Base-by-base conservation (phyloP, 2,329 filamentous ascomycete species). In the Incumbomyces lentus region DNA sequence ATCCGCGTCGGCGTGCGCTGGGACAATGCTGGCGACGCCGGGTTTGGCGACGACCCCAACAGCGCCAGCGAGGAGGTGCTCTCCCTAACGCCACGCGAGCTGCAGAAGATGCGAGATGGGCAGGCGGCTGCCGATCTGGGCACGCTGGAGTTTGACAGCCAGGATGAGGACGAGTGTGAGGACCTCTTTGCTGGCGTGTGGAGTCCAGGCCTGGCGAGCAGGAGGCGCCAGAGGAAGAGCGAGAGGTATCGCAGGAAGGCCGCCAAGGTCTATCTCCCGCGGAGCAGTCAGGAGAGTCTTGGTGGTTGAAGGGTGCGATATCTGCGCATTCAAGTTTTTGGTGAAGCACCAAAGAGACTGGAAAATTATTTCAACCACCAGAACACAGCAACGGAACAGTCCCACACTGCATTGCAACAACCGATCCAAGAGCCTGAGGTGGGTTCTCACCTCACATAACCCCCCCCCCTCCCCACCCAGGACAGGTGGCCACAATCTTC, bases 91-190 rank as follows among this genome's bases (percentile, higher is more conserved):
- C 44, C 52, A 11, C 37, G 48, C 11, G 49, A 55, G 16, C 22
- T 57, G 47, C 46, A 37, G 36, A 52, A 38, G 18, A 33, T 54
- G 7, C 13, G 8, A 22, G 39, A 41, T 31, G 52, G 32, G 16
- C 18, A 17, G 48, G 47, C 18, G 44, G n/a, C 50, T 30, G 26
- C 45, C 47, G n/a, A 50, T 53, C 36, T 49, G 11, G 56, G 64
- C 32, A 63, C 67, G n/a, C 52, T 76, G 2, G 73, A 79, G 56
- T 82, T 82, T 56, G 78, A 82, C 56, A 76, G 72, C 48, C 73
- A 81, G 61, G 78, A 82, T 58, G 78, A 82, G 56, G 78, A 81
- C 50, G 78, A 82, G 61, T 81, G 78, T 50, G 78, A 82, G 61
- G 78, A 81, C 59, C 53, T 82, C 26, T 82, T 82, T 57, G 68